Evolutionary conservation across 176 grass and related monocot genomes (phyloP).

Genomic region (Miscanthus lutarioriparius): DNA sequence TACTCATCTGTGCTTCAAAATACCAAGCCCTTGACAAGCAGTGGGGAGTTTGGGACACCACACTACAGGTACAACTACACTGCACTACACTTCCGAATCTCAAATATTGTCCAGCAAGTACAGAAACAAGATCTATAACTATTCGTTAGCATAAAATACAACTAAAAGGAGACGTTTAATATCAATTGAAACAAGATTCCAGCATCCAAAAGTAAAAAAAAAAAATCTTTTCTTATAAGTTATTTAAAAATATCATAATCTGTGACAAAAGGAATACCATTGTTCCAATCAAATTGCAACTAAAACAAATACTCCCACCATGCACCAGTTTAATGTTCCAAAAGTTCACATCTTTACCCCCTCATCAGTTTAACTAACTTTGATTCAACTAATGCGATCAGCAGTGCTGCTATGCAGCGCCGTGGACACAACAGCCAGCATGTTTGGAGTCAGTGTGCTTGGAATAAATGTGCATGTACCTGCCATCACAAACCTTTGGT

Average conservation of each 20-base stretch:
- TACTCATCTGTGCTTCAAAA: not conserved
- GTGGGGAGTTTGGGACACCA: not conserved
- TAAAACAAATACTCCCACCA: not conserved
- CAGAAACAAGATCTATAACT: not conserved
- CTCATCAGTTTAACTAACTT: not conserved
- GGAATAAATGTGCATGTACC: not conserved
- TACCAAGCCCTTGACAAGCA: not conserved
- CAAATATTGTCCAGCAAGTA: not conserved
- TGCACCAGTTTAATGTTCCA: not conserved
- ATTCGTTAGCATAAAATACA: not conserved
- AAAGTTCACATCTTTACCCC: not conserved
- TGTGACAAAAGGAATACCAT: not conserved
- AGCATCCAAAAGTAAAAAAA: not conserved
- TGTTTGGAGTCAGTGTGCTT: not conserved
- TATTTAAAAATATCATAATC: not conserved
- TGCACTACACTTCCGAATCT: slow-evolving; percentile 1
- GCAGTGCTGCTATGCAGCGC: not conserved
- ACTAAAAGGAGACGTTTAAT: not conserved
- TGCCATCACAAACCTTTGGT: not conserved
- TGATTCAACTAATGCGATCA: not conserved
- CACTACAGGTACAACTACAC: not conserved
- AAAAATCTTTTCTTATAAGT: not conserved
- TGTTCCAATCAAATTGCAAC: not conserved
- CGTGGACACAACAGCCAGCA: not conserved
- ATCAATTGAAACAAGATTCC: not conserved